Base-by-base conservation (phyloP, 768 basidiomycete species). In the Cystobasidium onofrii region DNA sequence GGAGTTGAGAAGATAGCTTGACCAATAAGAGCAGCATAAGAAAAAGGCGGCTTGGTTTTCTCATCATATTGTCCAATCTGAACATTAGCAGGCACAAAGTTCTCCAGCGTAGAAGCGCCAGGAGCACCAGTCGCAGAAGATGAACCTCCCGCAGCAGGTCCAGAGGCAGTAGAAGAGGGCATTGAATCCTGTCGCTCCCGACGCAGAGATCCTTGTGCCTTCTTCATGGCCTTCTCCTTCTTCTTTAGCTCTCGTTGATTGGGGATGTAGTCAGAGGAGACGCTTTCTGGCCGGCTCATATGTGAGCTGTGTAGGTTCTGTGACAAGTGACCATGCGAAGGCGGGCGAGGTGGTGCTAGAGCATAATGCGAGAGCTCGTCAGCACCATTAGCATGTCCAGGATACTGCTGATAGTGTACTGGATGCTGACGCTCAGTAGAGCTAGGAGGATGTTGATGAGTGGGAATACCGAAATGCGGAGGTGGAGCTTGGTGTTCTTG, bases 11-110 rank as follows among this genome's bases (percentile, higher is more conserved):
- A 84, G 74, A 99, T 88, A 17, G 95, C 94, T 78, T 95, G 93
- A 0, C 95, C 95, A 76, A 98, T 92, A 60, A 98, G 86, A 1
- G 93, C 94, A 3, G 96, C 94, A 78, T 98, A 98, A 1, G 93
- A 93, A 44, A 87, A 86, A 61, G 89, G 87, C 0, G 96, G 96
- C 80, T 93, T 91, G 67, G 84, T 84, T 43, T 83, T 82, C 15
- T 74, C 39, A 67, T 64, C 70, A 39, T 72, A 71, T 34, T 57
- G 54, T n/a, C 69, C 69, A 10, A 60, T n/a, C n/a, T 36, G 50
- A 44, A 71, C 39, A n/a, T 55, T 36, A n/a, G 69, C 69, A 29
- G 55, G 44, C 1, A 57, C 69, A 44, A 57, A 71, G 69, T 60
- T 50, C 23, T 43, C 41, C 6, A 50, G 65, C 6, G 63, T 64